Evolutionary conservation across 345 rosid species (phyloP), one percentile per base, ranked within the genome.

Genomic region (Angophora floribunda): DNA sequence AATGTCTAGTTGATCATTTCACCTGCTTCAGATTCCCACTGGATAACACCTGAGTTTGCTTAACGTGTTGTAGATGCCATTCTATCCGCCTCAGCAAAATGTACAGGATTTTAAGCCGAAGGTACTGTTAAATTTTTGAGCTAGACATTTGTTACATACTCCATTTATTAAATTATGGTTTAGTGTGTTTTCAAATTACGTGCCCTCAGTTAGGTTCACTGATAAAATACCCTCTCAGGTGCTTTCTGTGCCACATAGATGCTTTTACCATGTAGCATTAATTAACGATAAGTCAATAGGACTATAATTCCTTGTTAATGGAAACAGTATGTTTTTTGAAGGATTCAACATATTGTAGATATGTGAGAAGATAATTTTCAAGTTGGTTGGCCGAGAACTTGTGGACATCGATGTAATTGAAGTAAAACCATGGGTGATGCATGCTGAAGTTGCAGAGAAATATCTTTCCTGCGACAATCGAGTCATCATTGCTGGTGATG

Each of bases 361-460:
- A 92, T 98, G 98, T 94, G 92, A 93, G 94, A 91, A 93, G 92
- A 88, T 97, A 91, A 96, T 97, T 89, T 91, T 92, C 94, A 93
- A 93, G 88, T 91, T 98, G 96, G 96, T 94, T 88, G 98, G 99
- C 89, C 93, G 86, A 91, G 98, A 96, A 95, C 97, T 98, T 91
- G 89, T 93, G 89, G 99, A 96, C 91, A 85, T 96, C 89, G 86
- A 93, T 89, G 96, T 98, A 88, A 91, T 95, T 67, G 99, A 94
- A 86, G 88, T 96, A 91, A 98, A 97, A 94, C 99, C 98, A 87
- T 98, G 99, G 99, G 93, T 94, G 91, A 98, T 98, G 99, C 95
- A 97, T 94, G 99, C 99, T 90, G 99, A 98, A 95, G 99, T 97
- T 86, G 98, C 97, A 57, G 97, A 97, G 89, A 98, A 92, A 88